These are phyloP conservation scores for Pistacia atlantica DNA, from an alignment of 345 rosid species.

Conservation along the genomic window DNA sequence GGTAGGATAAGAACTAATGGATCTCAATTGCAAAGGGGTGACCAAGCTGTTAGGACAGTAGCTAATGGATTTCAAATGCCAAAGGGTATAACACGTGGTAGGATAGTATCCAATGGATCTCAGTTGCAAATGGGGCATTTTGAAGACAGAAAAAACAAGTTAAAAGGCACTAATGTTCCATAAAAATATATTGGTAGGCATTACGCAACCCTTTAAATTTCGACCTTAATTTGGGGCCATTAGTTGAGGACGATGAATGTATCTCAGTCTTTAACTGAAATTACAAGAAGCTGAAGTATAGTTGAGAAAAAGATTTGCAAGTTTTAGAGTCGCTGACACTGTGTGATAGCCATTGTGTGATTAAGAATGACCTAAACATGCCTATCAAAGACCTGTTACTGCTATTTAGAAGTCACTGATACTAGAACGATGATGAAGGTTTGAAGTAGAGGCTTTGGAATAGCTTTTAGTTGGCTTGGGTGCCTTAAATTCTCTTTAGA, in stretches of 20 bases:
- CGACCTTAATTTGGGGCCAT: background rate
- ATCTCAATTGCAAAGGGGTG: constrained; percentile 28
- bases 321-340: background rate
- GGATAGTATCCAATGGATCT: constrained; percentile 38
- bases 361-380: background rate
- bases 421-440: background rate
- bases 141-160: constrained; percentile 34
- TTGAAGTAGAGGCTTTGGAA: background rate
- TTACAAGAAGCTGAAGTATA: background rate
- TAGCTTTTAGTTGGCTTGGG: background rate
- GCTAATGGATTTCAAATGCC: constrained; percentile 34
- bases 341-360: background rate
- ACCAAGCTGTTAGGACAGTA: constrained; percentile 34
- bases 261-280: background rate
- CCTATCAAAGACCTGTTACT: background rate
- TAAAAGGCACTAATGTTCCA: constrained; percentile 24
- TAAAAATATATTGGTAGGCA: constrained; percentile 12
- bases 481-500: background rate
- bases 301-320: background rate
- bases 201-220: background rate
- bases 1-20: constrained; percentile 36
- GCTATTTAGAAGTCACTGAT: constrained; percentile 4
- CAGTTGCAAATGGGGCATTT: constrained; percentile 24
- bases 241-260: constrained; percentile 1
- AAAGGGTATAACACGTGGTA: constrained; percentile 42